Evolutionary conservation across 805 yeast species (phyloP).

Genomic region (Cyberlindnera xishuangbannaensis): DNA sequence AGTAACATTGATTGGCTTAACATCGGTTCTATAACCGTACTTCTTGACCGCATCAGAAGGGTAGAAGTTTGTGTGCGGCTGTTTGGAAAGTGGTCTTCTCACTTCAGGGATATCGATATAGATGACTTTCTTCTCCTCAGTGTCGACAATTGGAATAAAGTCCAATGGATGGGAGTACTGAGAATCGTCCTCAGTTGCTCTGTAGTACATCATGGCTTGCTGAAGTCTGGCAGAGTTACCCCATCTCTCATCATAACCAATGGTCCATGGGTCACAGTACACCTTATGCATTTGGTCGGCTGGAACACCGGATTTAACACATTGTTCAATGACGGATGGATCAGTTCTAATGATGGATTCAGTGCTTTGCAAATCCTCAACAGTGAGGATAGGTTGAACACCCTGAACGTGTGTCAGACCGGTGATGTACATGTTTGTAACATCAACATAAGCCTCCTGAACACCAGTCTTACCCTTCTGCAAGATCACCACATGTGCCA

Average conservation of each 20-base stretch:
- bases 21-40: slow-evolving; percentile 58
- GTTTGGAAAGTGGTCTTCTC: slow-evolving; percentile 66
- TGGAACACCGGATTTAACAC: slow-evolving; percentile 64
- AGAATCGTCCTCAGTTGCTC: slow-evolving; percentile 71
- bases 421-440: slow-evolving; percentile 41
- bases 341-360: slow-evolving; percentile 66
- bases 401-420: slow-evolving; percentile 47
- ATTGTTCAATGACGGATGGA: slow-evolving; percentile 67
- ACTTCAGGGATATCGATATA: slow-evolving; percentile 70
- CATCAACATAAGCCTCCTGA: slow-evolving; percentile 65
- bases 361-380: slow-evolving; percentile 56
- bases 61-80: slow-evolving; percentile 65
- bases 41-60: slow-evolving; percentile 57
- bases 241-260: slow-evolving; percentile 73
- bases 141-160: slow-evolving; percentile 78
- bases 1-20: slow-evolving; percentile 61
- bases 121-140: slow-evolving; percentile 61
- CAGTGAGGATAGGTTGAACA: slow-evolving; percentile 71
- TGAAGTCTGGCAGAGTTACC: slow-evolving; percentile 70
- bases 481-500: slow-evolving; percentile 60
- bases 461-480: slow-evolving; percentile 56
- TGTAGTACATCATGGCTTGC: slow-evolving; percentile 76
- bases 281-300: slow-evolving; percentile 40
- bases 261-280: slow-evolving; percentile 67
- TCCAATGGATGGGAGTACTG: slow-evolving; percentile 65